Evolutionary conservation across 805 yeast genomes (phyloP), one percentile per base, ranked within the genome.

Genomic region (Metschnikowia gruessii): DNA sequence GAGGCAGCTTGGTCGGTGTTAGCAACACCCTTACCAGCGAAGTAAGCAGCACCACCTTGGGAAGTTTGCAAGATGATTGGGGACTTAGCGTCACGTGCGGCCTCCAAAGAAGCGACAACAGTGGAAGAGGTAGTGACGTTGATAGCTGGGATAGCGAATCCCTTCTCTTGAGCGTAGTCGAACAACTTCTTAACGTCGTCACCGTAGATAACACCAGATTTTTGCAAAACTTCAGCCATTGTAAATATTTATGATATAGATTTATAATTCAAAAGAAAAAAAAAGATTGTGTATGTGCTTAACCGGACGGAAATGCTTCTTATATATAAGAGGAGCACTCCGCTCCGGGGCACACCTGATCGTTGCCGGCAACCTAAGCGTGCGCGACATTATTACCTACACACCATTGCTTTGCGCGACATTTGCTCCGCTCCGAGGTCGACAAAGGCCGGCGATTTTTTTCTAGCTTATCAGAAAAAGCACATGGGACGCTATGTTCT

Each of bases 31-130:
- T 94, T 94, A 78, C 99, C 99, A 57, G 99, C 99, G 70, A 94
- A 94, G 88, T 83, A 94, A 56, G 98, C 98, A 60, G 99, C 96
- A 80, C 99, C 99, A 79, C 99, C 99, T 74, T 94, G 90, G 52
- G 98, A 92, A 61, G 92, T 83, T 78, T 94, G 99, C 68, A 94
- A 77, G 70, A 94, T 88, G 75, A 94, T 90, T 77, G 99, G 99
- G 53, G 96, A 86, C 61, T 70, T 70, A 65, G 48, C 55, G 62
- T 72, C 77, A 65, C 77, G 70, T 48, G 77, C 77, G 53, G 76
- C 72, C 64, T 72, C 77, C 61, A 72, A 70, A 48, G 77, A 68
- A 55, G 76, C 64, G 53, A 72, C 75, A 49, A 84, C 98, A 55
- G 97, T 92, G 51, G 98, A 92, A 31, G 98, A 91, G 30, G 98